phyloP scores from a whole-genome alignment of 208 protist genomes.

The Tritrichomonas musculus region DNA sequence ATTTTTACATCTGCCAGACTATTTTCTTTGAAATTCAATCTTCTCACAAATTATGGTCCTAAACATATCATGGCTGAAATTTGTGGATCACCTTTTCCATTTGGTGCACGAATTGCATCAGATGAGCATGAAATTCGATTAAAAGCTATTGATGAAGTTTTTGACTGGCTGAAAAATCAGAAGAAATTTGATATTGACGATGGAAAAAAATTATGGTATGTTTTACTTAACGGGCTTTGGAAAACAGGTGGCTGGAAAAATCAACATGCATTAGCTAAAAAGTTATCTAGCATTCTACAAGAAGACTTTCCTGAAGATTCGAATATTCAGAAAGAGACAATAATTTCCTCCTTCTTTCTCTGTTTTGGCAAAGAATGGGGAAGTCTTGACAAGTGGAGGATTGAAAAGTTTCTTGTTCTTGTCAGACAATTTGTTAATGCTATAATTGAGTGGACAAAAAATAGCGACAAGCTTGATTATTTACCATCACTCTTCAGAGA shows the following conservation, averaged over 20 bases:
- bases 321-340: background rate
- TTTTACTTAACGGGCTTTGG: background rate
- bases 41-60: no score
- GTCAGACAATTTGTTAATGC: background rate
- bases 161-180: background rate
- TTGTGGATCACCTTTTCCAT: background rate
- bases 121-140: background rate
- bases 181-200: background rate
- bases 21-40: no score
- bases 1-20: no score
- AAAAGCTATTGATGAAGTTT: background rate
- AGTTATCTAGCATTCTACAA: background rate
- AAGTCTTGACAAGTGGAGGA: background rate
- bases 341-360: background rate
- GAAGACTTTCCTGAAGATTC: no score
- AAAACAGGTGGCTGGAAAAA: background rate
- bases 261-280: background rate
- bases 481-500: background rate
- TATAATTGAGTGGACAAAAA: background rate
- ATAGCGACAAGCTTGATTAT: background rate
- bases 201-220: background rate
- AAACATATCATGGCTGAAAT: background rate
- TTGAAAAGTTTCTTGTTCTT: slow-evolving; percentile 5
- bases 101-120: background rate
- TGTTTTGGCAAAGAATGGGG: background rate